phyloP scores from a whole-genome alignment of 2,329 filamentous ascomycete species.

The Aspergillus sp. region DNA sequence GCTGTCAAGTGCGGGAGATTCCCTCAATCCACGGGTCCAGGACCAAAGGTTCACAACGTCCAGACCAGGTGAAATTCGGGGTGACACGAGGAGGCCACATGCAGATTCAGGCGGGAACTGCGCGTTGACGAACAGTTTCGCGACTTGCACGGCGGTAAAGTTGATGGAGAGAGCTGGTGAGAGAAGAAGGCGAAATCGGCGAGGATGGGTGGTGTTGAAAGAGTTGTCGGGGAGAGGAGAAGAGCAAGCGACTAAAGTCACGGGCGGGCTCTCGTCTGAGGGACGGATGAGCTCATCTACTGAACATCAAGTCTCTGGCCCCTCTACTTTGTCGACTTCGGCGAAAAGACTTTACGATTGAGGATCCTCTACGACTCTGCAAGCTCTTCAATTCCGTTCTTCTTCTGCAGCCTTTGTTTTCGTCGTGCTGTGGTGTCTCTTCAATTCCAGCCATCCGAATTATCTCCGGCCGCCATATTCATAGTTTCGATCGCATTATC shows the following conservation, averaged over 20 bases:
- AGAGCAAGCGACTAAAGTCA: slow-evolving; percentile 16
- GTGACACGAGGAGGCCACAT: slow-evolving; percentile 15
- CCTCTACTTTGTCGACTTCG: neutral
- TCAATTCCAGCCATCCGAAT: neutral
- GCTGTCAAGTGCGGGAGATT: slow-evolving; percentile 42
- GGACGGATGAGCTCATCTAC: slow-evolving; percentile 21
- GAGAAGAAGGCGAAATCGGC: slow-evolving; percentile 10
- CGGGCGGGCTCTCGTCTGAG: slow-evolving; percentile 13
- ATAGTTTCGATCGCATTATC: neutral
- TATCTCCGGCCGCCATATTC: neutral
- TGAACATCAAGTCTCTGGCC: neutral
- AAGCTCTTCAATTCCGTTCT: neutral
- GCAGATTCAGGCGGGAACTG: slow-evolving; percentile 14
- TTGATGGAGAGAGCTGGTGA: slow-evolving; percentile 9
- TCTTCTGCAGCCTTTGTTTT: neutral
- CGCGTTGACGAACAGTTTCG: slow-evolving; percentile 2
- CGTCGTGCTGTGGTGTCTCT: neutral
- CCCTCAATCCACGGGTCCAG: slow-evolving; percentile 38
- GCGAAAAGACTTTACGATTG: neutral
- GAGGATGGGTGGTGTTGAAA: slow-evolving; percentile 2
- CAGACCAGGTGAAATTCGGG: slow-evolving; percentile 17
- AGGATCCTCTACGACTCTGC: neutral
- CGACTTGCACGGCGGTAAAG: neutral
- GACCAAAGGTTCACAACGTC: slow-evolving; percentile 29
- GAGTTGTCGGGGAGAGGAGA: neutral